Percentiles rank a stretch among this genome's conserved stretches.
phyloP scores from a whole-genome alignment of 169 alveolate genomes.

The Plasmodium inui region DNA sequence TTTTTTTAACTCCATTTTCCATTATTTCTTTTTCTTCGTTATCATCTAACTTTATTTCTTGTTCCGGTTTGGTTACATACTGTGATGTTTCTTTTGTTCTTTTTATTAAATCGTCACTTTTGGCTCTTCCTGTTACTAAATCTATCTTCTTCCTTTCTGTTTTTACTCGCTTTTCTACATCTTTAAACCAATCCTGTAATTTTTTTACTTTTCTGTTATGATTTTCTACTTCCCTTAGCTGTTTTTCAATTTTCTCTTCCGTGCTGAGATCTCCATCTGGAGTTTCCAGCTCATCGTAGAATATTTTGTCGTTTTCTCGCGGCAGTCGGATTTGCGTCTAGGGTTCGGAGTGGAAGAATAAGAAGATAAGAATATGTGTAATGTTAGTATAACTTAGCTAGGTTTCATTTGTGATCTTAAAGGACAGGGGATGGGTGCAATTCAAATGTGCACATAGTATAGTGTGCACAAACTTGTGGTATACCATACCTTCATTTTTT shows the following conservation, averaged over 20 bases:
- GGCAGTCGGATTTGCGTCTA: background rate
- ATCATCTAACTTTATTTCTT: conserved; percentile 8
- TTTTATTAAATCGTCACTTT: background rate
- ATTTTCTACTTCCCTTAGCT: background rate
- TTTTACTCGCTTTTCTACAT: conserved; percentile 8
- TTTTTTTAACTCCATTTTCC: conserved; percentile 26
- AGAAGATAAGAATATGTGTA: background rate
- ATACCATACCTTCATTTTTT: background rate
- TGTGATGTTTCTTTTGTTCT: background rate
- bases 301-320: background rate
- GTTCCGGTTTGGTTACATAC: background rate
- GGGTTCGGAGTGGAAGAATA: background rate
- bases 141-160: conserved; percentile 7
- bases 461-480: background rate
- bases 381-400: background rate
- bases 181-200: conserved; percentile 19
- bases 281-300: background rate
- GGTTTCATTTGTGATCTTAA: background rate
- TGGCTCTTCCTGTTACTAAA: background rate
- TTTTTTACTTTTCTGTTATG: conserved; percentile 3
- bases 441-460: background rate
- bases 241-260: background rate
- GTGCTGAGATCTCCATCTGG: background rate
- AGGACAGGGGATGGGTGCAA: background rate
- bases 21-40: conserved; percentile 12